These are phyloP conservation scores for Tricholoma hemisulphureum DNA, from an alignment of 768 basidiomycete species.

Conservation along the genomic window DNA sequence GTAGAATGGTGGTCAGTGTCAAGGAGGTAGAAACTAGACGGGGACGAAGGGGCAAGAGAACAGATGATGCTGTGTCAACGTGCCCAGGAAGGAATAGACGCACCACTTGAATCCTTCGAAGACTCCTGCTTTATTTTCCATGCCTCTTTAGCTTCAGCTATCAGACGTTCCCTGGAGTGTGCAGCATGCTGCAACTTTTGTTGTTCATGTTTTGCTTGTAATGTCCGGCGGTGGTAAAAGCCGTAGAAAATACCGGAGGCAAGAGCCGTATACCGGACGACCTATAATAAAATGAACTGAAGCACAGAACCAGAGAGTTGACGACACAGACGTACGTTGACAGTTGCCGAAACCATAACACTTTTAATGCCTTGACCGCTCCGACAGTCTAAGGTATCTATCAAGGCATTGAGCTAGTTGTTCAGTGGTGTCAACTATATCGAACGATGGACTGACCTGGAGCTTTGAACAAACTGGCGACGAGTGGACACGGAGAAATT, in stretches of 20 bases:
- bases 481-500: constrained; percentile 39
- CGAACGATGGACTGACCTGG: constrained; percentile 27
- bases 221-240: constrained; percentile 85
- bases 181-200: constrained; percentile 72
- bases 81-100: constrained; percentile 29
- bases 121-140: constrained; percentile 78
- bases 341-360: constrained; percentile 68
- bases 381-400: constrained; percentile 24
- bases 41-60: constrained; percentile 2
- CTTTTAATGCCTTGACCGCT: constrained; percentile 29
- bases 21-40: constrained; percentile 2
- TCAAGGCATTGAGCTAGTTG: constrained; percentile 1
- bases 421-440: neutral
- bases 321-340: constrained; percentile 56
- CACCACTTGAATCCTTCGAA: constrained; percentile 52
- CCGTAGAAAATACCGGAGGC: constrained; percentile 87
- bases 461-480: constrained; percentile 31
- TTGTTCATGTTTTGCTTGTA: constrained; percentile 78
- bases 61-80: no score
- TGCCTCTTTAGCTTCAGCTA: constrained; percentile 85
- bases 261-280: constrained; percentile 92
- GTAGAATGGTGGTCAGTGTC: constrained; percentile 16
- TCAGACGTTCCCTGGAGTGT: constrained; percentile 71
- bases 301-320: neutral
- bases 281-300: constrained; percentile 47